Base-by-base conservation (phyloP, 2,329 filamentous ascomycete genomes). In the Drechslerella dactyloides region DNA sequence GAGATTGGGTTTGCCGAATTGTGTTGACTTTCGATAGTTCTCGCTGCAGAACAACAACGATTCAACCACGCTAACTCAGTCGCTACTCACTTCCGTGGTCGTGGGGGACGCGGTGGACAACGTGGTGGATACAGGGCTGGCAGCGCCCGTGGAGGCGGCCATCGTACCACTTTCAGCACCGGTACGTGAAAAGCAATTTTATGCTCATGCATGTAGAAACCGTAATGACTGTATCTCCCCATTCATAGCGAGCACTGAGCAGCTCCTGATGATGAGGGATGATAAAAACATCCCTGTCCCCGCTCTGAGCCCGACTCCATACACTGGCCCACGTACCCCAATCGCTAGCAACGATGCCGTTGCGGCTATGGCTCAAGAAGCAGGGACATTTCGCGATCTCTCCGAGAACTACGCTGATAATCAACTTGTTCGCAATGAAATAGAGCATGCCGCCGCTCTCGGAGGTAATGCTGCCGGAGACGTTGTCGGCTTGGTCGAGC, bases 321-420 rank as follows among this genome's bases (percentile, higher is more conserved):
- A 72, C 21, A 46, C 42, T 42, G 68, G 68, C 46, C 60, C 40
- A 44, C 50, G 48, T 51, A 72, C 68, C 37, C 50, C 68, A 40
- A 65, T 72, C 53, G 60, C 65, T 65, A 59, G 68, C 3, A 72
- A 72, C 51, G 55, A 61, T 40, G 65, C 61, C 30, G 54, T 60
- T 21, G 35, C 51, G 40, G 60, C 60, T 17, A 56, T 51, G 30
- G 33, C 50, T 17, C 44, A 61, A 24, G 52, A 72, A n/a, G 17
- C 51, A 27, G 68, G 68, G n/a, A 61, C 60, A 24, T 55, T 65
- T n/a, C 68, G 35, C 33, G 68, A 61, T 15, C 15, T 72, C 21
- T 65, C 68, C 17, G 65, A 65, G 42, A 44, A 33, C 3, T 72
- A 65, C 50, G 60, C 60, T 7, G 68, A 65, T 56, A 57, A 65